Base-by-base conservation (phyloP, 2,329 filamentous ascomycete genomes). In the Colletotrichum lini region DNA sequence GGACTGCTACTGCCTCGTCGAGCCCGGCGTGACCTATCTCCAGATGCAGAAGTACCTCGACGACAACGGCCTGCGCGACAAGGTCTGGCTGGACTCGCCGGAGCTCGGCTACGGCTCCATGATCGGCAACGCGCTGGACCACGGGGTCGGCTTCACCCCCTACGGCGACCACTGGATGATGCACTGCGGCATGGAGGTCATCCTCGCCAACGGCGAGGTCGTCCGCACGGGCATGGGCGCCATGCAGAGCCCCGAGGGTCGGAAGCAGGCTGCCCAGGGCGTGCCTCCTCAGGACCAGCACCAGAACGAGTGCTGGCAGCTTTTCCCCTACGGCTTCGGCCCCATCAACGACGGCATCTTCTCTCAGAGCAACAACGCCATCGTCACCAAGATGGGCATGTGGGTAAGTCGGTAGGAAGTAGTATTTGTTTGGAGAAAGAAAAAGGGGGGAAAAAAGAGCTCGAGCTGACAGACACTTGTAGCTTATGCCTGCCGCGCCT, bases 1-100 rank as follows among this genome's bases (percentile, higher is more conserved):
- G 18, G 83, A 82, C 52, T 85, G 84, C 23, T 87, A 82, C 65
- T 85, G 82, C 52, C 77, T 90, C 0, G 82, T 90, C 5, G 87
- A 90, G 75, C 88, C 88, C 0, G 88, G 88, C 1, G 88, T 90
- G 0, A 86, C 87, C 0, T 89, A 84, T 74, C 83, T 84, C 65
- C 82, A 82, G 38, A 78, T 90, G 9, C 82, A 89, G 71, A 81
- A 88, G n/a, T 81, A 86, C 62, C 76, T 88, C n/a, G 78, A 82
- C 71, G 77, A 81, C 74, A 77, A 81, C 61, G 80, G 81, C 26
- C 75, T 86, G 6, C 76, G 79, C 15, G 72, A 82, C 26, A 77
- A 79, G 60, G 72, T 87, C 75, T 83, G 83, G 84, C 77, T 84
- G 63, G 80, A 88, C 73, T 77, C 83, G 0, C 81, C 82, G 0